These are phyloP conservation scores for Aspergillus ibericus DNA, from an alignment of 2,329 filamentous ascomycete species.

Conservation along the genomic window DNA sequence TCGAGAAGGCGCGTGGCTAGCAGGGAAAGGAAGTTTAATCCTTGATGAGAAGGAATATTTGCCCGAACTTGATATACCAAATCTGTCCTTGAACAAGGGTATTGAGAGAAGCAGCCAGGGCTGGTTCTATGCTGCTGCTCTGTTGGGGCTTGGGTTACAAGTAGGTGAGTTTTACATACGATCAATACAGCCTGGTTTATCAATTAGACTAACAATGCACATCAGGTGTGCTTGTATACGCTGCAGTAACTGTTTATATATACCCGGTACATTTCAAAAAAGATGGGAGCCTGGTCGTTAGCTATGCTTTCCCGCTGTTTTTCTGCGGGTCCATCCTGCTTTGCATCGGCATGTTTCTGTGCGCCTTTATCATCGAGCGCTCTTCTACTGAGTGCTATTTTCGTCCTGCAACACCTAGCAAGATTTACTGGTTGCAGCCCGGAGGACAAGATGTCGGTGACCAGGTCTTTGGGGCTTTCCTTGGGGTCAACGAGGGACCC, in stretches of 20 bases:
- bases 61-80: constrained; percentile 34
- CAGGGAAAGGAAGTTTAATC: constrained; percentile 4
- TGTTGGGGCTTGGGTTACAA: constrained; percentile 30
- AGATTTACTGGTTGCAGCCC: constrained; percentile 42
- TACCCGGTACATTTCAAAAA: constrained; percentile 29
- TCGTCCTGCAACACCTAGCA: constrained; percentile 26
- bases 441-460: constrained; percentile 40
- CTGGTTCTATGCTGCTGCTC: constrained; percentile 34
- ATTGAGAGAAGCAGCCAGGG: constrained; percentile 28
- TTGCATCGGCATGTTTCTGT: constrained; percentile 35
- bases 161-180: constrained; percentile 21
- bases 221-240: constrained; percentile 29
- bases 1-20: constrained; percentile 23
- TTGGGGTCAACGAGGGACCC: constrained; percentile 27
- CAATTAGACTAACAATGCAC: neutral
- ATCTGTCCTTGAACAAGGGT: constrained; percentile 38
- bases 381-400: constrained; percentile 30
- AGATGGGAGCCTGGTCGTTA: constrained; percentile 22
- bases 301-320: constrained; percentile 38
- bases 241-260: constrained; percentile 31
- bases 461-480: constrained; percentile 40
- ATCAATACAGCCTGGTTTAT: neutral
- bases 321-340: constrained; percentile 34
- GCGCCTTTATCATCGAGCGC: constrained; percentile 36
- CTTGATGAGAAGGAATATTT: constrained; percentile 13